phyloP scores from a whole-genome alignment of 495 filamentous ascomycete species.

The Aspergillus conjunctus region DNA sequence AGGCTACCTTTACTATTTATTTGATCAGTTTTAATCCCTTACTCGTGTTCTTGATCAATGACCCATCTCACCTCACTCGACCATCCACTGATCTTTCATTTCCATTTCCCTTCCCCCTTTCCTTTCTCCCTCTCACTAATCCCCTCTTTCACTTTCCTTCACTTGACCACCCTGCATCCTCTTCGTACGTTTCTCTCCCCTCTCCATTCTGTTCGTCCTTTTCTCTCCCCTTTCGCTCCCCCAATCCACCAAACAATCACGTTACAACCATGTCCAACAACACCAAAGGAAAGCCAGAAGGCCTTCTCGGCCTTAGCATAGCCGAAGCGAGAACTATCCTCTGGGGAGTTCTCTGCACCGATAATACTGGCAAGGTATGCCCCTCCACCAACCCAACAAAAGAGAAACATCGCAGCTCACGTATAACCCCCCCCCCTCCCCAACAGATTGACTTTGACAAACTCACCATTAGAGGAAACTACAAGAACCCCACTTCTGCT shows the following conservation, averaged over 20 bases:
- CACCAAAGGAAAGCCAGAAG: slow-evolving; percentile 22
- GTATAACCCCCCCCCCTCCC: not conserved
- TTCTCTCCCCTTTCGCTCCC: not conserved
- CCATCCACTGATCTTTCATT: not conserved
- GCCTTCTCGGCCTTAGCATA: slow-evolving; percentile 23
- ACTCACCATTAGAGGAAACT: slow-evolving; percentile 35
- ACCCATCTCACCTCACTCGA: not conserved
- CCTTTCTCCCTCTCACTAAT: not conserved
- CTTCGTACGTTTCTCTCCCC: not conserved
- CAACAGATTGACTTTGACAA: slow-evolving; percentile 43
- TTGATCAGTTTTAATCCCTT: not conserved
- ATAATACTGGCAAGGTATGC: slow-evolving; percentile 26
- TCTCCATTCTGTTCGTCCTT: not conserved
- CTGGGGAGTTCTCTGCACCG: slow-evolving; percentile 26
- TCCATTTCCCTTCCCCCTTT: not conserved
- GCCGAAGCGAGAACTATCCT: slow-evolving; percentile 29
- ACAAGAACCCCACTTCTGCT: slow-evolving; percentile 40
- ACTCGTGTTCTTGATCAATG: not conserved
- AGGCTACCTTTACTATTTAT: not conserved
- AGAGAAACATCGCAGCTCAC: not conserved
- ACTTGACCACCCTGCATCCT: not conserved
- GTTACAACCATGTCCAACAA: slow-evolving; percentile 16
- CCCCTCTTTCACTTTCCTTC: not conserved
- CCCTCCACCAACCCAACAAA: not conserved
- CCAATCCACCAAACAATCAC: no score